Conservation (phyloP, 129 eudicot genomes). For the Tagetes patula region DNA sequence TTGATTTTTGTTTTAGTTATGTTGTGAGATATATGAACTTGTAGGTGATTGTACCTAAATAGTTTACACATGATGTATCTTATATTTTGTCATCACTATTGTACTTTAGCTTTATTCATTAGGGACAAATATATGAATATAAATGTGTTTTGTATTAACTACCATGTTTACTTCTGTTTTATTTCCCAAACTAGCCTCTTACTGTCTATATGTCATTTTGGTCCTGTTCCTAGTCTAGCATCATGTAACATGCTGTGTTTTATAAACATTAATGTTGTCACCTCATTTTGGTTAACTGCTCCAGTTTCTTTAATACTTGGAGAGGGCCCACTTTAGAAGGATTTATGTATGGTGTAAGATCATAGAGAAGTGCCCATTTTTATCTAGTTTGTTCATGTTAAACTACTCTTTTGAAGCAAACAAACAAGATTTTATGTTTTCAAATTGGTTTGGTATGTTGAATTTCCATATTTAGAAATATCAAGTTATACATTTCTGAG, state of each 20-base stretch:
- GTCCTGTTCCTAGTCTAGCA: background rate
- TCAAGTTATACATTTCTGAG: background rate
- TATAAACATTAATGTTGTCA: background rate
- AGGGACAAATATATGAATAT: background rate
- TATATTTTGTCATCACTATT: background rate
- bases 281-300: slow-evolving; percentile 5
- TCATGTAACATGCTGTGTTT: background rate
- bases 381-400: background rate
- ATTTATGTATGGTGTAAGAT: background rate
- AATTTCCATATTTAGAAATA: background rate
- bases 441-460: background rate
- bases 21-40: background rate
- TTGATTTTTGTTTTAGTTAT: background rate
- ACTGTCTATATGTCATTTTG: background rate
- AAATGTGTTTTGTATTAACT: background rate
- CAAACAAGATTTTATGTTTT: background rate
- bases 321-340: background rate
- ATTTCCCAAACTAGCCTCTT: background rate
- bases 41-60: no score
- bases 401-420: background rate
- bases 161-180: background rate
- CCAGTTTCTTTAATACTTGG: background rate
- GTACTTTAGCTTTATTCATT: background rate
- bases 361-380: background rate
- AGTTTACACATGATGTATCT: no score